A percentile compares a stretch with the other conserved stretches of the same genome.
Evolutionary conservation across 2,329 filamentous ascomycete genomes (phyloP).

Genomic region (Cladosporium austrohemisphaericum): DNA sequence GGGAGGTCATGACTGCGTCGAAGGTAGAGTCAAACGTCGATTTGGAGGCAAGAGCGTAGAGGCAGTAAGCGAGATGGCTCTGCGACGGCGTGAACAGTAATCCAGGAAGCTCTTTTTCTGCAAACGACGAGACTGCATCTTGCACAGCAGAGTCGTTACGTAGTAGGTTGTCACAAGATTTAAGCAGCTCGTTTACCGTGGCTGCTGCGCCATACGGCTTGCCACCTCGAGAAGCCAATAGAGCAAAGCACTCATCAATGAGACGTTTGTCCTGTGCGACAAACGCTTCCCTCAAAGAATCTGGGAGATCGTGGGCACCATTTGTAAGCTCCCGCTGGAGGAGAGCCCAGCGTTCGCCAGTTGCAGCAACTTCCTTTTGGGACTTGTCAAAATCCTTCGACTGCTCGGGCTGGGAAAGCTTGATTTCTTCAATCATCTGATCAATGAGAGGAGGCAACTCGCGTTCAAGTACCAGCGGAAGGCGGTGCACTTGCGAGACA

Average conservation of each 20-base stretch:
- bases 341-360: slow-evolving; percentile 61
- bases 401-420: slow-evolving; percentile 73
- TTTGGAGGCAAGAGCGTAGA: slow-evolving; percentile 48
- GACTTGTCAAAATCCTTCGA: slow-evolving; percentile 72
- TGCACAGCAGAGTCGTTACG: slow-evolving; percentile 42
- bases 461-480: slow-evolving; percentile 40
- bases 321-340: slow-evolving; percentile 45
- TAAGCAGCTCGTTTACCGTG: slow-evolving; percentile 52
- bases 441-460: slow-evolving; percentile 63
- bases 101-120: slow-evolving; percentile 53
- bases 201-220: slow-evolving; percentile 65
- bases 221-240: slow-evolving; percentile 54
- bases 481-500: slow-evolving; percentile 19
- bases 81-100: slow-evolving; percentile 68
- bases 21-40: slow-evolving; percentile 34
- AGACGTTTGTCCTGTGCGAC: slow-evolving; percentile 40
- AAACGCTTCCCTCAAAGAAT: slow-evolving; percentile 23
- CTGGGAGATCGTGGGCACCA: slow-evolving; percentile 24
- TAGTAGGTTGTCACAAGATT: slow-evolving; percentile 41
- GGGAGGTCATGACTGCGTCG: slow-evolving; percentile 17
- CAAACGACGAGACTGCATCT: slow-evolving; percentile 41
- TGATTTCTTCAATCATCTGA: slow-evolving; percentile 62
- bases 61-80: slow-evolving; percentile 60
- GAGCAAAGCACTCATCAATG: slow-evolving; percentile 47
- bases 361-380: slow-evolving; percentile 63